phyloP scores from a whole-genome alignment of 306 rosid genomes.

The Prosopis cineraria region DNA sequence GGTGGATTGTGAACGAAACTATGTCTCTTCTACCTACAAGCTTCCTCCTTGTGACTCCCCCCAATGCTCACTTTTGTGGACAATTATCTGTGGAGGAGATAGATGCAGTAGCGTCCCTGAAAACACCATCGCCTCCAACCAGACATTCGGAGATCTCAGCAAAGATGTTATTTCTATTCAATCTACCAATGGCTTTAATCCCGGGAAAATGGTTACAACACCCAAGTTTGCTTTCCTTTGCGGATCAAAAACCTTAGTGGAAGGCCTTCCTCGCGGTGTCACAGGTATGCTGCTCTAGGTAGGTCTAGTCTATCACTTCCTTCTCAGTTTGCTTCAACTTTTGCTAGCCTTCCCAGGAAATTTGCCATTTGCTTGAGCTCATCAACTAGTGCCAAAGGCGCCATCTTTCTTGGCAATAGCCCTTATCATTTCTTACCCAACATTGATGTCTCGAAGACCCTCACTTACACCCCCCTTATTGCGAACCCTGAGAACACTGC shows the following conservation, averaged over 20 bases:
- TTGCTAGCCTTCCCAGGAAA: slow-evolving; percentile 28
- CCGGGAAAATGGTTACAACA: slow-evolving; percentile 9
- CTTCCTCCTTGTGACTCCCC: slow-evolving; percentile 39
- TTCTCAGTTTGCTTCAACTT: slow-evolving; percentile 32
- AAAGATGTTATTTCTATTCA: slow-evolving; percentile 35
- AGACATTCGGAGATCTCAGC: slow-evolving; percentile 14
- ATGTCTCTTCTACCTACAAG: slow-evolving; percentile 44
- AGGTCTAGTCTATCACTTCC: slow-evolving; percentile 37
- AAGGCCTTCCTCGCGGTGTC: slow-evolving; percentile 45
- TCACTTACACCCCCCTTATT: slow-evolving; percentile 44
- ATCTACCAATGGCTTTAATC: slow-evolving; percentile 42
- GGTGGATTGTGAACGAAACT: slow-evolving; percentile 45
- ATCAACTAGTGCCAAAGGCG: slow-evolving; percentile 33
- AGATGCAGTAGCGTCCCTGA: neutral
- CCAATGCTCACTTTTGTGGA: slow-evolving; percentile 37
- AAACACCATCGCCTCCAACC: slow-evolving; percentile 6
- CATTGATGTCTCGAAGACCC: slow-evolving; percentile 33
- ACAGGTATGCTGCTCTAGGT: slow-evolving; percentile 51
- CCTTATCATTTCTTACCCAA: slow-evolving; percentile 30
- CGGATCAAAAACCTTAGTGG: neutral
- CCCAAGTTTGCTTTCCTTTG: slow-evolving; percentile 39
- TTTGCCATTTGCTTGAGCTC: slow-evolving; percentile 51
- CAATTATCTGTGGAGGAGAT: neutral
- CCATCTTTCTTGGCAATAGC: slow-evolving; percentile 34
- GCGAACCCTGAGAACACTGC: slow-evolving; percentile 38